These are phyloP conservation scores for Claviceps pusilla DNA, from an alignment of 2,329 filamentous ascomycete species.

Conservation along the genomic window DNA sequence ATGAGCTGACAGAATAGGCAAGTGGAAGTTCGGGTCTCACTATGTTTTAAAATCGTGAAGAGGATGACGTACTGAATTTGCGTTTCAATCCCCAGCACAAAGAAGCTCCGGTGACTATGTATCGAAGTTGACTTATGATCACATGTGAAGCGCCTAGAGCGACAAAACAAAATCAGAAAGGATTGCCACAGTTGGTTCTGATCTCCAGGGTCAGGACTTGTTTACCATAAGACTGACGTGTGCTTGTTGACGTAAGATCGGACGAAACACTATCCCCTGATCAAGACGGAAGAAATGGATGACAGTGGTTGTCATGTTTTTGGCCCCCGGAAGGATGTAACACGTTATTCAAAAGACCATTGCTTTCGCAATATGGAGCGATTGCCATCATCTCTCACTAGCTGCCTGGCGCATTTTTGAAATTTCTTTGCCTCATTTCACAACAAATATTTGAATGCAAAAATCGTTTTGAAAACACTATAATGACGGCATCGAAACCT, in stretches of 20 bases:
- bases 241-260: neutral
- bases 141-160: neutral
- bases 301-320: neutral
- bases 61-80: neutral
- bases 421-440: too few relatives aligned
- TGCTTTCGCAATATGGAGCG: neutral
- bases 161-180: neutral
- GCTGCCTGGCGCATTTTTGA: neutral
- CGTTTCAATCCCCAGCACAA: neutral
- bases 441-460: too few relatives aligned
- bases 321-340: neutral
- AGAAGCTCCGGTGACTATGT: neutral
- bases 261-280: neutral
- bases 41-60: neutral
- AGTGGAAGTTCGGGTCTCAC: neutral
- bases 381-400: neutral
- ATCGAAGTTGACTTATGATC: neutral
- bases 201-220: neutral
- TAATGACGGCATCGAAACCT: conserved; percentile 1
- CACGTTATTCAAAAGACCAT: neutral
- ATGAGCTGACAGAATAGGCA: neutral
- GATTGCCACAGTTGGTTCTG: neutral
- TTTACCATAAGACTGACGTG: neutral
- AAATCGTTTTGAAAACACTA: neutral
- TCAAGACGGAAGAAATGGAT: neutral